phyloP scores from a whole-genome alignment of 1,139 yeast species.

The Scheffersomyces quercinus region DNA sequence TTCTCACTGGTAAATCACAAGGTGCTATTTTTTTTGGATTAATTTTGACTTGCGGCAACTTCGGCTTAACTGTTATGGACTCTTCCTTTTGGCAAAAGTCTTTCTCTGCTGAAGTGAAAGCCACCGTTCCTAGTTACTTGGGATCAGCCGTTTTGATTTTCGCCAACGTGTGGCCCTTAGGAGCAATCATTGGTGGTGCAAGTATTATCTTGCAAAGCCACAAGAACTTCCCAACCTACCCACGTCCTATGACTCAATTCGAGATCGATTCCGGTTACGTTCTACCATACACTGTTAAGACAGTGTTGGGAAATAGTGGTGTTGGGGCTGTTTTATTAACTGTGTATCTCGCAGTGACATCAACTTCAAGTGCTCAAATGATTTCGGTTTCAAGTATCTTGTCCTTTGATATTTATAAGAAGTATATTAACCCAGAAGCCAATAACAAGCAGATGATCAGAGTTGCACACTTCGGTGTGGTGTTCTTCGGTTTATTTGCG shows the following conservation, averaged over 20 bases:
- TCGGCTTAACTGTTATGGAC: conserved; percentile 33
- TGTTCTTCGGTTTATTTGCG: conserved; percentile 28
- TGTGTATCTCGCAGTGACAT: conserved; percentile 30
- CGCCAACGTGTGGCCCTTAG: conserved; percentile 33
- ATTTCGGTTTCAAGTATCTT: conserved; percentile 29
- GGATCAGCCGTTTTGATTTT: conserved; percentile 32
- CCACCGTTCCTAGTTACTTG: conserved; percentile 40
- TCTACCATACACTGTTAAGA: conserved; percentile 26
- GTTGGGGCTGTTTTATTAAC: conserved; percentile 27
- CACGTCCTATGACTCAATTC: conserved; percentile 22
- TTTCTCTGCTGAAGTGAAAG: conserved; percentile 31
- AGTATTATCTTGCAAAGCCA: conserved; percentile 22
- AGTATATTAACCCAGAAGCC: conserved; percentile 26
- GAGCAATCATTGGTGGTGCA: conserved; percentile 28
- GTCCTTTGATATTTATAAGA: conserved; percentile 30
- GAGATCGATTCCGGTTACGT: conserved; percentile 30
- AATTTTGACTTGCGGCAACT: conserved; percentile 27
- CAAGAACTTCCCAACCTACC: conserved; percentile 29
- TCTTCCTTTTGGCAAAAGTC: conserved; percentile 36
- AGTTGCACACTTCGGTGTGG: conserved; percentile 28
- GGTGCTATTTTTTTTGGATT: conserved; percentile 30
- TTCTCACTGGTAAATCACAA: conserved; percentile 33
- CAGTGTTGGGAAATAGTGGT: conserved; percentile 26
- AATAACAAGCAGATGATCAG: conserved; percentile 24
- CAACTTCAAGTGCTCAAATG: conserved; percentile 32